Evolutionary conservation across 805 yeast species (phyloP), one percentile per base, ranked within the genome.

Genomic region (Candida silvicultrix): DNA sequence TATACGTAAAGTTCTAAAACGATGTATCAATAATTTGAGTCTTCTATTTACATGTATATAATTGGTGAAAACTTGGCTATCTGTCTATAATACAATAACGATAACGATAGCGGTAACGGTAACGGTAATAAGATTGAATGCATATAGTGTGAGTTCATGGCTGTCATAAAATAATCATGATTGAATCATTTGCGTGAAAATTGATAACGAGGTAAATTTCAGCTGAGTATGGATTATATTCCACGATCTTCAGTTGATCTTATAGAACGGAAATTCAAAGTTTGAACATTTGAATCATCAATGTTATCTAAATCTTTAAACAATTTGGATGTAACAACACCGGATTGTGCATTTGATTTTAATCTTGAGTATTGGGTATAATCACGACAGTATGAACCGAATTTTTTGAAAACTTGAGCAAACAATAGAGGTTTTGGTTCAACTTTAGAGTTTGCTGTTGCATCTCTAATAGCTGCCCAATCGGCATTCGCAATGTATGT

Each of bases 401-500:
- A 59, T n/a, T 49, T 43, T 28, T 50, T 51, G 20, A 57, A 44
- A 14, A 57, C 36, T 43, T 58, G 53, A 20, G 49, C 52, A 44
- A 55, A 59, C 2, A 59, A 42, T 43, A 22, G 15, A 10, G 39
- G 25, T 37, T 10, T 37, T 9, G 16, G 11, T 4, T 48, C 54
- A 21, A 51, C 51, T 34, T 52, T 39, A 1, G 58, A 48, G 8
- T 53, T 57, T 37, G 56, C 46, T 4, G 94, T 85, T 19, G 92
- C 87, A 62, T 83, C 89, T 67, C 90, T 78, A 47, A 86, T 64
- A 2, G 92, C 85, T 36, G 87, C 83, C 92, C 92, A 85, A 65
- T 85, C 92, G 11, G 94, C 92, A 60, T 80, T 81, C 7, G 92
- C 89, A 54, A 85, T 81, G 59, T 81, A 83, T 36, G 64, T 66